Percentiles rank a stretch among this genome's conserved stretches.
Evolutionary conservation across 306 rosid genomes (phyloP).

Genomic region (Vigna angularis): DNA sequence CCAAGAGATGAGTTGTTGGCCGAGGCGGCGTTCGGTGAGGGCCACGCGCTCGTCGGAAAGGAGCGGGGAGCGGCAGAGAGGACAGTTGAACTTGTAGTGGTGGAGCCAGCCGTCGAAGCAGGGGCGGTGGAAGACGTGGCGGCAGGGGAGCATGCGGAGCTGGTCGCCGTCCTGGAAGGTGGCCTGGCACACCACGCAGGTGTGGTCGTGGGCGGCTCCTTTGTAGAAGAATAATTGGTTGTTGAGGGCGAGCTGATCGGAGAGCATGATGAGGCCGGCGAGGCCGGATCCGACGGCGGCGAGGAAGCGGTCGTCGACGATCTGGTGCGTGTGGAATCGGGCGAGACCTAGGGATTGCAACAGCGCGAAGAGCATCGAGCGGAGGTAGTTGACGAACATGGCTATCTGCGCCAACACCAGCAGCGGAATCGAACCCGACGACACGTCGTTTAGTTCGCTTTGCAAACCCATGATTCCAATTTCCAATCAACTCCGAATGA

Average conservation of each 20-base stretch:
- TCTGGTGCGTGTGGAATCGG: constrained; percentile 44
- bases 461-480: constrained; percentile 57
- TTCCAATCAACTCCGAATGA: no score
- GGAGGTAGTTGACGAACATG: constrained; percentile 63
- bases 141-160: constrained; percentile 77
- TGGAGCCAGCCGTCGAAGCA: constrained; percentile 89
- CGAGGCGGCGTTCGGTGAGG: constrained; percentile 56
- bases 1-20: constrained; percentile 62
- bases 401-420: constrained; percentile 68
- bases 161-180: constrained; percentile 62
- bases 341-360: constrained; percentile 59
- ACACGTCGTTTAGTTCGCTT: constrained; percentile 77
- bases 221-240: constrained; percentile 47
- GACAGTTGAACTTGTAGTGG: constrained; percentile 81
- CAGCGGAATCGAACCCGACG: constrained; percentile 85
- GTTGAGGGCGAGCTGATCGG: constrained; percentile 78
- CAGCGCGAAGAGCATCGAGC: constrained; percentile 54
- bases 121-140: constrained; percentile 77
- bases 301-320: constrained; percentile 51
- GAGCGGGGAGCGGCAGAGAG: constrained; percentile 77
- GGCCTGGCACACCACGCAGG: constrained; percentile 73
- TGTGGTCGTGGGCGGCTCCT: constrained; percentile 17
- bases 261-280: constrained; percentile 63
- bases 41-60: constrained; percentile 62
- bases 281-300: constrained; percentile 72